Evolutionary conservation across 805 yeast species (phyloP).

Genomic region (Candida vartiovaarae): DNA sequence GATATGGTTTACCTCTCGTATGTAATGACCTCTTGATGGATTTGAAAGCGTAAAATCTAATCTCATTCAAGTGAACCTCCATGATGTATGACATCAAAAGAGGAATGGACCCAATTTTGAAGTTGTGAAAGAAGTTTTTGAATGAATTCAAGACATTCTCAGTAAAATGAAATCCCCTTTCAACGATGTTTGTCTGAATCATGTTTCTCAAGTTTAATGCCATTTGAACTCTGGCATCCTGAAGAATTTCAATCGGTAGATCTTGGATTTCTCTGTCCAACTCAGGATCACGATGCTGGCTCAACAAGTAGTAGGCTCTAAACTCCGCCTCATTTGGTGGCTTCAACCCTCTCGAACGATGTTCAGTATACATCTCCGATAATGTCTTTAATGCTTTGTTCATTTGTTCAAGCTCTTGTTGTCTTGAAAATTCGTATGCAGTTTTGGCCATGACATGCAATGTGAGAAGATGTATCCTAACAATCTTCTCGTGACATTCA

Average conservation of each 20-base stretch:
- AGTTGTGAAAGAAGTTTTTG: slow-evolving; percentile 52
- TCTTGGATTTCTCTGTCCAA: slow-evolving; percentile 67
- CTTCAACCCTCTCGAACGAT: slow-evolving; percentile 56
- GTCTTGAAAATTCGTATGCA: slow-evolving; percentile 72
- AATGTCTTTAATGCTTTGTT: slow-evolving; percentile 86
- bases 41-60: slow-evolving; percentile 66
- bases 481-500: slow-evolving; percentile 87
- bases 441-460: slow-evolving; percentile 81
- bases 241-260: slow-evolving; percentile 50
- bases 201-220: slow-evolving; percentile 67
- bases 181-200: slow-evolving; percentile 50
- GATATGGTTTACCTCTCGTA: slow-evolving; percentile 60
- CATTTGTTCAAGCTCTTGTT: slow-evolving; percentile 92
- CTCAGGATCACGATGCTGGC: slow-evolving; percentile 80
- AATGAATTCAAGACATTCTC: slow-evolving; percentile 59
- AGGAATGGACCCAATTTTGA: slow-evolving; percentile 48
- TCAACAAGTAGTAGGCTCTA: slow-evolving; percentile 75
- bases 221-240: slow-evolving; percentile 52
- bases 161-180: slow-evolving; percentile 43
- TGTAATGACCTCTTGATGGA: slow-evolving; percentile 63
- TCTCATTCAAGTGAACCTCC: slow-evolving; percentile 75
- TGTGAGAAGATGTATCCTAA: slow-evolving; percentile 75
- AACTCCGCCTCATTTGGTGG: slow-evolving; percentile 90
- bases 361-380: slow-evolving; percentile 79
- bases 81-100: slow-evolving; percentile 64